phyloP scores from a whole-genome alignment of 2,329 filamentous ascomycete species.

The Pseudonectria buxi region DNA sequence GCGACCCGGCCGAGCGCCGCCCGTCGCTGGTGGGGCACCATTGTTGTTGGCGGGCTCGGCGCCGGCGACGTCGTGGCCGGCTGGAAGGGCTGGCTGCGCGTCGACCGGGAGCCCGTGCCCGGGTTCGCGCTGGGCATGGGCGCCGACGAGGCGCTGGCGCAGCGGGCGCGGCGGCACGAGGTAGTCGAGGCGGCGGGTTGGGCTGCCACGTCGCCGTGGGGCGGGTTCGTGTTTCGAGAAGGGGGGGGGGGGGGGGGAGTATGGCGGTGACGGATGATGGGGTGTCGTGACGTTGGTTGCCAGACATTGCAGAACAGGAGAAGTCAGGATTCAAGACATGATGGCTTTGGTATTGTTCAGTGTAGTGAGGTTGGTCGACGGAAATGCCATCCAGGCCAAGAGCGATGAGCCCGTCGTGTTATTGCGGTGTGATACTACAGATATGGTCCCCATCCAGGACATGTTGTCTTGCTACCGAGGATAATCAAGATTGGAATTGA shows the following conservation, averaged over 20 bases:
- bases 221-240: conserved; percentile 37
- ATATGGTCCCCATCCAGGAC: no score
- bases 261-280: conserved; percentile 1
- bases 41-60: conserved; percentile 41
- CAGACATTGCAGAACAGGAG: no score
- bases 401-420: no score
- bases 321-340: no score
- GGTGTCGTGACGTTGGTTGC: no score
- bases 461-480: no score
- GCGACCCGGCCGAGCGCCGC: conserved; percentile 32
- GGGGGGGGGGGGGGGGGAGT: conserved; percentile 9
- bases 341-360: no score
- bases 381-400: no score
- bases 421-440: no score
- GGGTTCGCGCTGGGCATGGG: conserved; percentile 34
- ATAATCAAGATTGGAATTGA: no score
- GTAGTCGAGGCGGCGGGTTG: conserved; percentile 39
- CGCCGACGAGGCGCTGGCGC: conserved; percentile 38
- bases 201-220: conserved; percentile 44
- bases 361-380: no score
- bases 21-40: conserved; percentile 52
- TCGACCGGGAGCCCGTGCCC: conserved; percentile 37
- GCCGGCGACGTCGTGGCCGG: conserved; percentile 26
- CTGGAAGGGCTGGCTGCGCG: conserved; percentile 46
- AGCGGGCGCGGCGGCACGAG: conserved; percentile 32